Evolutionary conservation across 2,329 filamentous ascomycete species (phyloP).

Genomic region (Penicillium concentricum): DNA sequence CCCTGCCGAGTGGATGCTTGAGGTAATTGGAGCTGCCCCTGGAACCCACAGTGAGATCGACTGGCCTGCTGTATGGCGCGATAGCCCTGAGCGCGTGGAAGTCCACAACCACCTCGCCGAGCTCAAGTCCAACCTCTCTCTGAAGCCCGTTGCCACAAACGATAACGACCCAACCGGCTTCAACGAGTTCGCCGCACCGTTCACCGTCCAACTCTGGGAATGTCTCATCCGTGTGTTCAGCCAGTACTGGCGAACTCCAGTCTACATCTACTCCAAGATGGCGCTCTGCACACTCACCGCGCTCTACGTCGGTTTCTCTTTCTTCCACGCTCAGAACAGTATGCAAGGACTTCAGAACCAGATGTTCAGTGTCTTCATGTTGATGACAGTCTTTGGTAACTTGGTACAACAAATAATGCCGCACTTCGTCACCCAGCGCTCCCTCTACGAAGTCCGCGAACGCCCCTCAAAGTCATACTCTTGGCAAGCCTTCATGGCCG

Average conservation of each 20-base stretch:
- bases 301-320: slow-evolving; percentile 81
- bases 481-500: slow-evolving; percentile 69
- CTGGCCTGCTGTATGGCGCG: slow-evolving; percentile 64
- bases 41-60: slow-evolving; percentile 63
- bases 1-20: slow-evolving; percentile 74
- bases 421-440: slow-evolving; percentile 58
- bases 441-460: slow-evolving; percentile 61
- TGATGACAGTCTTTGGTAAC: slow-evolving; percentile 74
- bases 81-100: slow-evolving; percentile 55
- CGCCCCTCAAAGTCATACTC: slow-evolving; percentile 69
- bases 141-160: slow-evolving; percentile 40
- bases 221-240: slow-evolving; percentile 76
- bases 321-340: slow-evolving; percentile 71
- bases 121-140: slow-evolving; percentile 44
- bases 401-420: slow-evolving; percentile 57
- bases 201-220: slow-evolving; percentile 64
- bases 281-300: slow-evolving; percentile 64
- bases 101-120: slow-evolving; percentile 59
- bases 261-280: slow-evolving; percentile 83
- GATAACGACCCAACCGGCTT: slow-evolving; percentile 55
- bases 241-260: slow-evolving; percentile 87
- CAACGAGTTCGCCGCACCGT: slow-evolving; percentile 78
- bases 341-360: slow-evolving; percentile 84
- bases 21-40: slow-evolving; percentile 59
- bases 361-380: slow-evolving; percentile 86